phyloP scores from a whole-genome alignment of 306 rosid genomes.

The Sophora flavescens region DNA sequence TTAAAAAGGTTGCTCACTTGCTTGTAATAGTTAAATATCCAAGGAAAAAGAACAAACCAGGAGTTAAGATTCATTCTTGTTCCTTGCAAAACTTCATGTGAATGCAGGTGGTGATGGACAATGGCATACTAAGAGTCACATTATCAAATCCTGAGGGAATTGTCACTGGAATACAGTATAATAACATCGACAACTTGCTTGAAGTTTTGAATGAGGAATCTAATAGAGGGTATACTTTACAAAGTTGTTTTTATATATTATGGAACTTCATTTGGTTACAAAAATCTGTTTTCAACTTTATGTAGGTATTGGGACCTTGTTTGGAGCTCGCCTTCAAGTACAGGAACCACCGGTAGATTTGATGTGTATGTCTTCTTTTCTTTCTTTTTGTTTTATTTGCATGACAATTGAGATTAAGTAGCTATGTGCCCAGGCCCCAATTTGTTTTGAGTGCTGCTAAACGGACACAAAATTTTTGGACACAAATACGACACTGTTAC shows the following conservation, averaged over 20 bases:
- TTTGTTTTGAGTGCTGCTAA: too few species aligned
- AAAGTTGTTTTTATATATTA: constrained; percentile 3
- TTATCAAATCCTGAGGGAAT: constrained; percentile 88
- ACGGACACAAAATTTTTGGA: too few species aligned
- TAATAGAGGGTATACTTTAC: constrained; percentile 56
- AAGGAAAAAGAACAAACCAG: too few species aligned
- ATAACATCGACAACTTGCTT: constrained; percentile 80
- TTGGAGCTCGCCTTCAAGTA: constrained; percentile 63
- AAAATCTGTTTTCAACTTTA: constrained; percentile 19
- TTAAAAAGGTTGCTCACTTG: not conserved
- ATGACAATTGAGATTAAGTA: constrained; percentile 9
- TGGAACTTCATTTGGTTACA: constrained; percentile 9
- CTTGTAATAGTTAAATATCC: not conserved
- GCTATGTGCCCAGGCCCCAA: not conserved
- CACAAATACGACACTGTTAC: too few species aligned
- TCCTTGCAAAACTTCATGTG: constrained; percentile 20
- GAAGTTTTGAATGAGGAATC: constrained; percentile 81
- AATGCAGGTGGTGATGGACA: constrained; percentile 88
- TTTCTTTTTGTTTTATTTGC: constrained; percentile 5
- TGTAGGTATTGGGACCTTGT: constrained; percentile 94
- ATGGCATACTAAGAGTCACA: constrained; percentile 83
- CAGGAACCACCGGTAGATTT: constrained; percentile 68
- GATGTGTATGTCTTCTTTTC: constrained; percentile 68
- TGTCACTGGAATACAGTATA: constrained; percentile 79
- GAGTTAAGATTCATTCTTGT: constrained; percentile 1